phyloP scores from a whole-genome alignment of 177 flowering plant genomes.

The Vitis hybrid region DNA sequence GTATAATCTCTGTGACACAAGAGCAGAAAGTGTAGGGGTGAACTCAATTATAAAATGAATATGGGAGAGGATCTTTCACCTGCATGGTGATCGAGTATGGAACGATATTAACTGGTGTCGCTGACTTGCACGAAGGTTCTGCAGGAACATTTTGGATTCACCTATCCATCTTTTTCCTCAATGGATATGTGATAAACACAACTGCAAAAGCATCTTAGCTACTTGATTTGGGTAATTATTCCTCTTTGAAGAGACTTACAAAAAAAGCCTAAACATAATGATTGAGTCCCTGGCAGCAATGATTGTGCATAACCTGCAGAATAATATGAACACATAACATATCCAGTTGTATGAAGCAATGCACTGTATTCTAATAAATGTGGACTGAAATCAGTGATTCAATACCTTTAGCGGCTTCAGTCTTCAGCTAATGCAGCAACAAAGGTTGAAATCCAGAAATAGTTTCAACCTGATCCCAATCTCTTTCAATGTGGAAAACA shows the following conservation, averaged over 20 bases:
- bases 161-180: background rate
- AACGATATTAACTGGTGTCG: constrained; percentile 20
- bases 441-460: too few relatives aligned
- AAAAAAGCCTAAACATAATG: constrained; percentile 9
- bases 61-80: constrained; percentile 5
- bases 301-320: background rate
- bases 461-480: background rate
- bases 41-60: constrained; percentile 4
- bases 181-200: background rate
- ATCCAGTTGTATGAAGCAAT: background rate
- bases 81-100: constrained; percentile 15
- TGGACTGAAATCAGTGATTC: background rate
- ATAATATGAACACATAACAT: background rate
- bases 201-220: constrained; percentile 5
- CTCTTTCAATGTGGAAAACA: background rate
- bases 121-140: constrained; percentile 13
- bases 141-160: background rate
- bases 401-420: background rate
- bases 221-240: constrained; percentile 11
- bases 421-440: background rate
- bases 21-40: background rate
- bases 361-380: background rate
- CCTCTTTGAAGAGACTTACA: constrained; percentile 10
- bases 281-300: background rate
- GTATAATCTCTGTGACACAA: background rate